phyloP scores from a whole-genome alignment of 1,284 basidiomycete species.

The Ustilago nuda region DNA sequence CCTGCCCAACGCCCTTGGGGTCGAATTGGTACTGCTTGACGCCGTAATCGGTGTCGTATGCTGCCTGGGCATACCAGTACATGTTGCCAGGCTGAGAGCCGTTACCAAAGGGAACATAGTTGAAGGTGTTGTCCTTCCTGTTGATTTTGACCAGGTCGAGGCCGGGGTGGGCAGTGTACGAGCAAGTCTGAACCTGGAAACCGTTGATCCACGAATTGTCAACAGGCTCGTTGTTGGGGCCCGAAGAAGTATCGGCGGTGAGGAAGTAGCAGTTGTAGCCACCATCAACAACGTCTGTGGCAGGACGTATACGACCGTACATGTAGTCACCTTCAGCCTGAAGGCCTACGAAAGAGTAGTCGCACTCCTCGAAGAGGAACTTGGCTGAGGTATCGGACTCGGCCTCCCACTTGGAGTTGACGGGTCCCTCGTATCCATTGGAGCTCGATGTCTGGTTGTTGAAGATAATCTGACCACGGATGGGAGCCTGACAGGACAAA shows the following conservation, averaged over 20 bases:
- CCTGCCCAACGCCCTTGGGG: conserved; percentile 10
- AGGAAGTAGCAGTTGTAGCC: conserved; percentile 23
- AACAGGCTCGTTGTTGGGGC: not conserved
- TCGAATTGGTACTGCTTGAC: conserved; percentile 29
- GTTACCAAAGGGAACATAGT: conserved; percentile 12
- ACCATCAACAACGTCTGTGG: conserved; percentile 8
- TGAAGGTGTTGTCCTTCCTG: conserved; percentile 16
- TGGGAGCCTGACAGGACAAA: conserved; percentile 10
- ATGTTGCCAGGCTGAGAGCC: not conserved
- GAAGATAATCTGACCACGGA: conserved; percentile 22
- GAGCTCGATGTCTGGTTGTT: conserved; percentile 25
- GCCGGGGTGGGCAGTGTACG: not conserved
- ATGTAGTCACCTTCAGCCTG: conserved; percentile 6
- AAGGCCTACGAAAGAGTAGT: conserved; percentile 23
- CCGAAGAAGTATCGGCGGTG: not conserved
- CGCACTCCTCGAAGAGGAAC: conserved; percentile 38
- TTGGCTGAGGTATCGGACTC: conserved; percentile 11
- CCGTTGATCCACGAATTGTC: conserved; percentile 15
- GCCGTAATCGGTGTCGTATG: conserved; percentile 26
- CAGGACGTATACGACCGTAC: conserved; percentile 34
- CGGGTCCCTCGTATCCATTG: conserved; percentile 21
- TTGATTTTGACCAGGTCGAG: conserved; percentile 19
- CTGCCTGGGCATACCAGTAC: conserved; percentile 21
- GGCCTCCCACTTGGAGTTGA: conserved; percentile 25
- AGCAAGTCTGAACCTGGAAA: conserved; percentile 11